These are phyloP conservation scores for Citrullus amarus DNA, from an alignment of 306 rosid genomes.

Conservation along the genomic window DNA sequence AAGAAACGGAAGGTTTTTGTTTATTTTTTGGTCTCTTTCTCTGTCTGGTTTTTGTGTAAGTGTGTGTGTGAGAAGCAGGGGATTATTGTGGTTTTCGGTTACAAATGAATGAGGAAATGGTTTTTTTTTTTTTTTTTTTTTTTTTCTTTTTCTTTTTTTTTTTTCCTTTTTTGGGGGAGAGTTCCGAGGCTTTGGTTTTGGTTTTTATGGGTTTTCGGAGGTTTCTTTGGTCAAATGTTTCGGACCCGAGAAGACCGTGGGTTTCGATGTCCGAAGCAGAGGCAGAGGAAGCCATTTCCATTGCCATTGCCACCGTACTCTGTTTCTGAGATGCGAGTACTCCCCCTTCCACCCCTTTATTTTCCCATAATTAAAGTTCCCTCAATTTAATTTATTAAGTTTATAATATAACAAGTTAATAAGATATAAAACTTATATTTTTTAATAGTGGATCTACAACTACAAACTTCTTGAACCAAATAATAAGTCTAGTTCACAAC, in stretches of 20 bases:
- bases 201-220: not conserved
- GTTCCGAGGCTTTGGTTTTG: slow-evolving; percentile 17
- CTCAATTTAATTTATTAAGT: no score
- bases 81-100: not conserved
- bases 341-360: no score
- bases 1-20: slow-evolving; percentile 21
- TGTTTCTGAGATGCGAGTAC: not conserved
- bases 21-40: not conserved
- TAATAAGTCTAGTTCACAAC: no score
- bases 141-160: not conserved
- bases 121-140: not conserved
- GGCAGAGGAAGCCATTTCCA: not conserved
- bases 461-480: no score
- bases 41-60: not conserved
- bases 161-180: not conserved
- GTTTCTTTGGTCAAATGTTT: not conserved
- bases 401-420: no score
- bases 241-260: not conserved
- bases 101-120: not conserved
- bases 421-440: no score
- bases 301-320: not conserved
- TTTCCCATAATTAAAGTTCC: no score
- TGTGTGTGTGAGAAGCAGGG: slow-evolving; percentile 10
- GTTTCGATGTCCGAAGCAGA: not conserved
- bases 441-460: no score